phyloP scores from a whole-genome alignment of 1,284 basidiomycete genomes.

The Macrocystidia cucumis region DNA sequence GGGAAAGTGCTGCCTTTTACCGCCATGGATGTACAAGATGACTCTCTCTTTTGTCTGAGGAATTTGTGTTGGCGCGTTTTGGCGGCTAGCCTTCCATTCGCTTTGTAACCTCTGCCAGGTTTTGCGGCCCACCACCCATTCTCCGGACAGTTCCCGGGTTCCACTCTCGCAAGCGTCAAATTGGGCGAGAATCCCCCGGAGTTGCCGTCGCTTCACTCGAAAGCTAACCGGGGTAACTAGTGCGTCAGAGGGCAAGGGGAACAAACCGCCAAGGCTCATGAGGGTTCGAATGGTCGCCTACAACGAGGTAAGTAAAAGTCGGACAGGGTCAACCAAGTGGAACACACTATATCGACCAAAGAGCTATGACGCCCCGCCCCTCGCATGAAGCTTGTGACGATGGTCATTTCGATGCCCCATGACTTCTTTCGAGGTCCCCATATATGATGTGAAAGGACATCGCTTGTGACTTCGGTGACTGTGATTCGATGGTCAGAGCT shows the following conservation, averaged over 20 bases:
- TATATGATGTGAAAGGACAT: conserved; percentile 65
- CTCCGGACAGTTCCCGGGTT: conserved; percentile 79
- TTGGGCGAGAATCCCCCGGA: conserved; percentile 74
- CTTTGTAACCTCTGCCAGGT: conserved; percentile 86
- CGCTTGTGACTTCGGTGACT: conserved; percentile 65
- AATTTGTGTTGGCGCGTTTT: background rate
- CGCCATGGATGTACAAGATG: conserved; percentile 92
- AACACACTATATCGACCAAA: conserved; percentile 76
- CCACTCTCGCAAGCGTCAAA: conserved; percentile 72
- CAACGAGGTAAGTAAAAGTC: conserved; percentile 5
- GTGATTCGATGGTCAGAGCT: conserved; percentile 5
- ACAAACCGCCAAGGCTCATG: conserved; percentile 76
- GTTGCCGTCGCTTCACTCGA: conserved; percentile 62
- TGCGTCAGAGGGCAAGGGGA: conserved; percentile 90
- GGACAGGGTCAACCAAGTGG: conserved; percentile 2
- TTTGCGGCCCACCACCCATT: conserved; percentile 93
- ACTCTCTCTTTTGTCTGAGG: conserved; percentile 65
- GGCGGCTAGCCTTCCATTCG: conserved; percentile 60
- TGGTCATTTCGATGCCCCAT: conserved; percentile 88
- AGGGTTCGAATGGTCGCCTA: conserved; percentile 71
- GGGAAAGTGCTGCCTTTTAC: conserved; percentile 34
- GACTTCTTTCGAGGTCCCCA: conserved; percentile 79
- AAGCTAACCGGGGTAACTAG: conserved; percentile 95
- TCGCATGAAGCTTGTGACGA: conserved; percentile 79
- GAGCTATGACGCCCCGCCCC: conserved; percentile 80